Base-by-base conservation (phyloP, 176 grass and related monocot genomes). In the Chrysopogon serrulatus region DNA sequence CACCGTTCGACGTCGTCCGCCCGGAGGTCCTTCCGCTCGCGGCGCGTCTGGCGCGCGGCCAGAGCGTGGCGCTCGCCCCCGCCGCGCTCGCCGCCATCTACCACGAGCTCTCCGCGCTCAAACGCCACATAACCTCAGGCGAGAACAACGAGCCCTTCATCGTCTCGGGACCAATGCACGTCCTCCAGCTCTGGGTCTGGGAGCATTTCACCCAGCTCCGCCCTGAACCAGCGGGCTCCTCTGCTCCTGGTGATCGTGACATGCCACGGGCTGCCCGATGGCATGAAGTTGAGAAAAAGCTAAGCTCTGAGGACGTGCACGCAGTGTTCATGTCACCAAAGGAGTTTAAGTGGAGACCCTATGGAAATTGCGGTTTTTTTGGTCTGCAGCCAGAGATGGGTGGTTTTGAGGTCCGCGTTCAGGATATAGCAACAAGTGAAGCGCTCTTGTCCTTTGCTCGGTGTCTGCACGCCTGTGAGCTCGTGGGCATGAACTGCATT, bases 121-220 rank as follows among this genome's bases (percentile, higher is more conserved):
- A 84, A 53, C 8, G 40, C 62, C 77, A 71, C 73, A n/a, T 86
- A 8, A 21, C 27, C 54, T 69, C 3, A 11, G 10, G 31, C 23
- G 17, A 6, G 3, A 34, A 83, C 14, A 8, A 65, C 1, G 41
- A 76, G 4, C 43, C 31, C 65, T 89, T 89, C 26, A 15, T 70
- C 6, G 13, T 45, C 26, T 89, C 74, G 47, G 73, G 87, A 4
- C 87, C 90, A 31, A 12, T 87, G 65, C 57, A 87, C 57, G 44
- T 86, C 23, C 32, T 92, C 8, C 87, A 89, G 76, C 66, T 92
- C 6, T 92, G 87, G 90, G 23, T 84, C 9, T 92, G 87, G 87
- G 87, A 92, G 76, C 82, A 62, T 42, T 92, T 92, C 44, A 37
- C 79, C 0, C 27, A 76, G 72, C 70, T 92, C 6, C 31, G 78